Percentiles rank a stretch among this genome's conserved stretches.
Evolutionary conservation across 2,329 filamentous ascomycete species (phyloP).

Genomic region (Talaromyces piceae): DNA sequence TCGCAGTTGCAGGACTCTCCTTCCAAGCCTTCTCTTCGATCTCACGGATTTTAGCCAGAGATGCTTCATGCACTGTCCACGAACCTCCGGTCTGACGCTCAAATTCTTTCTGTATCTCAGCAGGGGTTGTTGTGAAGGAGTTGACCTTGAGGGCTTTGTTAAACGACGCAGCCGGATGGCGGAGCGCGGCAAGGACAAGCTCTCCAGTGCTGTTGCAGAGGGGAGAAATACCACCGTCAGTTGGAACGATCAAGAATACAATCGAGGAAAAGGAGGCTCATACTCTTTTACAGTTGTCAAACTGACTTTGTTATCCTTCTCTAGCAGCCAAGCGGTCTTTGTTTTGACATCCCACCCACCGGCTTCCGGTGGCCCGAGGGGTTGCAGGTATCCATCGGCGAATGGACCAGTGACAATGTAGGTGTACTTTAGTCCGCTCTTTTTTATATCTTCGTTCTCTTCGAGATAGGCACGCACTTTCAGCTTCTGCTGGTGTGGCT

Average conservation of each 20-base stretch:
- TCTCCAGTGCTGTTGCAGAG: conserved; percentile 52
- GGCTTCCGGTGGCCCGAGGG: conserved; percentile 31
- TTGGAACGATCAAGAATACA: background rate
- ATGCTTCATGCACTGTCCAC: conserved; percentile 48
- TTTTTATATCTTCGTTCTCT: conserved; percentile 35
- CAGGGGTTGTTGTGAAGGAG: conserved; percentile 61
- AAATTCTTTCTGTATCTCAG: conserved; percentile 58
- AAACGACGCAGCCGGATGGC: conserved; percentile 46
- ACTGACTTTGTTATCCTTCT: conserved; percentile 53
- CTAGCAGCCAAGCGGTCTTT: conserved; percentile 55
- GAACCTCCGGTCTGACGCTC: conserved; percentile 55
- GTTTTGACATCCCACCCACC: conserved; percentile 54
- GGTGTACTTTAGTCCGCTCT: conserved; percentile 49
- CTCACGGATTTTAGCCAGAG: conserved; percentile 47
- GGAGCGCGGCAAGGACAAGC: conserved; percentile 55
- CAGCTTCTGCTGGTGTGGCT: conserved; percentile 63
- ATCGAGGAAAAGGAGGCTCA: conserved; percentile 19
- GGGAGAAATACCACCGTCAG: background rate
- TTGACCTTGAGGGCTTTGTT: conserved; percentile 59
- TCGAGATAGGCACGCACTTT: conserved; percentile 57
- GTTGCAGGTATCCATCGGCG: conserved; percentile 53
- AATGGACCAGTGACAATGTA: conserved; percentile 66
- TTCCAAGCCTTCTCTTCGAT: conserved; percentile 56
- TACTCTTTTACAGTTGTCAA: conserved; percentile 67
- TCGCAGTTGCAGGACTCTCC: conserved; percentile 45